Evolutionary conservation across 2,329 filamentous ascomycete species (phyloP).

Genomic region (Parasarocladium wereldwijsianum): DNA sequence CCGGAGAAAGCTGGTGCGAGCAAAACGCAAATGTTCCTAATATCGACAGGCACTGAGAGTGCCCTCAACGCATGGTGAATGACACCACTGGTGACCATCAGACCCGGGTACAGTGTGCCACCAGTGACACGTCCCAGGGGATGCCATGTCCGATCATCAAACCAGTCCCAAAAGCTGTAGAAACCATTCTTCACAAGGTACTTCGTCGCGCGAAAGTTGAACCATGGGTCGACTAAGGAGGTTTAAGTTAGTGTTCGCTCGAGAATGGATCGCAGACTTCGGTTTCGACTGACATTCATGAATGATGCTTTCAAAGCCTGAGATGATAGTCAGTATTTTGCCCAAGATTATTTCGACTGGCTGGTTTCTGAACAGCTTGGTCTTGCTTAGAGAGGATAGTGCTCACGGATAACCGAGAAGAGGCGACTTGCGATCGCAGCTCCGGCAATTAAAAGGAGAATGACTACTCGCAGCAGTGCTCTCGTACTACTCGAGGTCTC

Average conservation of each 20-base stretch:
- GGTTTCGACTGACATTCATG: constrained; percentile 73
- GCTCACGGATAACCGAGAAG: constrained; percentile 94
- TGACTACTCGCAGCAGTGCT: constrained; percentile 74
- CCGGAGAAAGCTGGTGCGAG: constrained; percentile 91
- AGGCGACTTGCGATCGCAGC: constrained; percentile 86
- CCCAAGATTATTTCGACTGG: too few species aligned
- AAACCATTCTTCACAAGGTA: constrained; percentile 95
- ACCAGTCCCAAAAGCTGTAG: constrained; percentile 99
- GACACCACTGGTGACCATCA: constrained; percentile 96
- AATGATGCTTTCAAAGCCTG: constrained; percentile 96
- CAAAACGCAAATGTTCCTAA: constrained; percentile 95
- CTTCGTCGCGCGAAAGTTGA: constrained; percentile 98
- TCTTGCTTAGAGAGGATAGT: too few species aligned
- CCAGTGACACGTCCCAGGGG: constrained; percentile 95
- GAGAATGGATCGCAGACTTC: constrained; percentile 1
- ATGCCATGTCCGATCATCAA: constrained; percentile 99
- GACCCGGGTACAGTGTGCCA: constrained; percentile 92
- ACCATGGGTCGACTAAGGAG: constrained; percentile 86
- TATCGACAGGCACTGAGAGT: constrained; percentile 86
- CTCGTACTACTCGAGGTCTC: constrained; percentile 71
- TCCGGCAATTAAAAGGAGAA: constrained; percentile 79
- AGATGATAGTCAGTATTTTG: too few species aligned
- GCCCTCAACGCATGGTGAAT: constrained; percentile 91
- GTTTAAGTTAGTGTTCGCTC: constrained; percentile 11
- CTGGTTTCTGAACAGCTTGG: too few species aligned